Percentiles rank a stretch among this genome's conserved stretches.
phyloP scores from a whole-genome alignment of 306 rosid genomes.

The Psophocarpus tetragonolobus region DNA sequence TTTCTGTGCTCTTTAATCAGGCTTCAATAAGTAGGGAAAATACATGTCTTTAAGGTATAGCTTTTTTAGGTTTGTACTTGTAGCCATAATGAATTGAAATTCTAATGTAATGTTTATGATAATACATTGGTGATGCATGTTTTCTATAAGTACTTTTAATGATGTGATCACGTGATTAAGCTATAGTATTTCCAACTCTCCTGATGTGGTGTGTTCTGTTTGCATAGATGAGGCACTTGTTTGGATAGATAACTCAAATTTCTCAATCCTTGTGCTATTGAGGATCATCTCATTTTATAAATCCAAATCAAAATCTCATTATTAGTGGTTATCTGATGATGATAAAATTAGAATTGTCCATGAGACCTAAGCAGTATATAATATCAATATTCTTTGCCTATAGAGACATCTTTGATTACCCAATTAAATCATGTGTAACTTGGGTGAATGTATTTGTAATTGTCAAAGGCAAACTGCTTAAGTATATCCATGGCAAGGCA shows the following conservation, averaged over 20 bases:
- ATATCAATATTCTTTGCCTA: neutral
- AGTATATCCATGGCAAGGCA: neutral
- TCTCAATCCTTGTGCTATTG: conserved; percentile 12
- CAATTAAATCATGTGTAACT: neutral
- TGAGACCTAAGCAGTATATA: conserved; percentile 10
- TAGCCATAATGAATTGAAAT: conserved; percentile 13
- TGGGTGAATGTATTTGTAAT: neutral
- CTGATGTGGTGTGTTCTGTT: conserved; percentile 4
- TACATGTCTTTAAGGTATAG: conserved; percentile 42
- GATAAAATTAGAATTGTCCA: neutral
- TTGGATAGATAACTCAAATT: conserved; percentile 9
- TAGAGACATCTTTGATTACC: neutral
- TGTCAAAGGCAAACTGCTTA: neutral
- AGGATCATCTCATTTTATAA: conserved; percentile 23
- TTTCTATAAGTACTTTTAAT: neutral
- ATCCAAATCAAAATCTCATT: neutral
- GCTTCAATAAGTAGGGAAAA: conserved; percentile 51
- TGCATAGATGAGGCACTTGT: conserved; percentile 7
- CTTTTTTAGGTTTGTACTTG: conserved; percentile 38
- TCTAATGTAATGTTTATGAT: conserved; percentile 19
- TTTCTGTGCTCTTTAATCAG: conserved; percentile 66
- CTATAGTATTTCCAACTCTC: conserved; percentile 20
- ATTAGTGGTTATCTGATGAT: conserved; percentile 23
- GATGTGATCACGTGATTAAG: neutral
- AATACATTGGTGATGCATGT: neutral